Evolutionary conservation across 345 rosid genomes (phyloP).

Genomic region (Populus simonii): DNA sequence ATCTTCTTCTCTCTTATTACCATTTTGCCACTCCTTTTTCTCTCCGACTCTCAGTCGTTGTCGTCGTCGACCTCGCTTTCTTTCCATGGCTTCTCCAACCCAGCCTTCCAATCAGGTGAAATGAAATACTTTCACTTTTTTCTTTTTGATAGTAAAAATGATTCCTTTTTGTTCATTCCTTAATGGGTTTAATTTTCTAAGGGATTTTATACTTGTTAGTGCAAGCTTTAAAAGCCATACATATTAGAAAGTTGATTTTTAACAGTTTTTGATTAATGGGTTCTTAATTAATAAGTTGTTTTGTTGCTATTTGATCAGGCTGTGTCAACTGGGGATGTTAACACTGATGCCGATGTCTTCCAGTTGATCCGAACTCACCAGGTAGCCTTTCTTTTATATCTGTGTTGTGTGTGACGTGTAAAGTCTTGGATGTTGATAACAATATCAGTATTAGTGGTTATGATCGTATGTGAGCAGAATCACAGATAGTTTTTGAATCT

Average conservation of each 20-base stretch:
- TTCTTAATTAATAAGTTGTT: background rate
- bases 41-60: constrained; percentile 8
- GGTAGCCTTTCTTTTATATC: constrained; percentile 32
- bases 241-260: no score
- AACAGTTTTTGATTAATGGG: constrained; percentile 1
- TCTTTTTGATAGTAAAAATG: background rate
- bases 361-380: constrained; percentile 78
- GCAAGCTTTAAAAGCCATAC: no score
- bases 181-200: background rate
- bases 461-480: background rate
- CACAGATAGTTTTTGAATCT: background rate
- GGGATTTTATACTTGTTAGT: no score
- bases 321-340: constrained; percentile 48
- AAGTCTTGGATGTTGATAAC: background rate
- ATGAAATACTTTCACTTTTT: background rate
- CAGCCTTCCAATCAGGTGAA: constrained; percentile 54
- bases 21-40: constrained; percentile 25
- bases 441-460: background rate
- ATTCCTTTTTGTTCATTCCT: background rate
- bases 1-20: constrained; percentile 25
- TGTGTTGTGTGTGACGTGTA: background rate
- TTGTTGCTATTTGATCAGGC: constrained; percentile 40
- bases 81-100: constrained; percentile 71
- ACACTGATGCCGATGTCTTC: constrained; percentile 47
- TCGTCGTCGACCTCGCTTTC: constrained; percentile 18